Percentiles rank a stretch among this genome's conserved stretches.
These are phyloP conservation scores for Batrachochytrium dendrobatidis DNA, from an alignment of 371 early-diverging fungal species.

Conservation along the genomic window DNA sequence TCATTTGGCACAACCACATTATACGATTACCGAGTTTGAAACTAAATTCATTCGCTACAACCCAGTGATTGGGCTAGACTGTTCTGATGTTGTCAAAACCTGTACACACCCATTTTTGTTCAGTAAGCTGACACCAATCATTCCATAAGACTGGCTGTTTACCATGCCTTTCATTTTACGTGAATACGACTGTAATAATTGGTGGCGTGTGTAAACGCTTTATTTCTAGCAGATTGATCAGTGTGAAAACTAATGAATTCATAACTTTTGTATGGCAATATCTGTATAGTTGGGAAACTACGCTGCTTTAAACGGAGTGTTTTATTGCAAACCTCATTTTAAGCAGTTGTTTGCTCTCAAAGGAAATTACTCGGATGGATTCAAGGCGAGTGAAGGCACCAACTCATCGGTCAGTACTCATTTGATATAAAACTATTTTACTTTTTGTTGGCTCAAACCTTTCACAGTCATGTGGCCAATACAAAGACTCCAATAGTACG, in stretches of 20 bases:
- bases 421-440: too few relatives aligned
- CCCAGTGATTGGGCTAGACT: too few relatives aligned
- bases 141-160: neutral
- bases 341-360: slow-evolving; percentile 45
- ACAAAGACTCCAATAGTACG: neutral
- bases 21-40: too few relatives aligned
- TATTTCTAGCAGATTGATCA: neutral
- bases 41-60: too few relatives aligned
- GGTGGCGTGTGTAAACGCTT: neutral
- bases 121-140: neutral
- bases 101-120: too few relatives aligned
- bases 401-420: neutral
- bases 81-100: too few relatives aligned
- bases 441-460: neutral
- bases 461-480: neutral
- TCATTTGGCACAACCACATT: too few relatives aligned
- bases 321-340: slow-evolving; percentile 43
- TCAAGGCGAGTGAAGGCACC: neutral
- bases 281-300: slow-evolving; percentile 38
- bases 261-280: too few relatives aligned
- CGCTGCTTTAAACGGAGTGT: slow-evolving; percentile 36
- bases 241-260: neutral
- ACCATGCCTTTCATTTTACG: neutral
- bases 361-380: slow-evolving; percentile 32
- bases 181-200: neutral